These are phyloP conservation scores for Citrus sp. DNA, from an alignment of 345 rosid genomes.

Conservation along the genomic window DNA sequence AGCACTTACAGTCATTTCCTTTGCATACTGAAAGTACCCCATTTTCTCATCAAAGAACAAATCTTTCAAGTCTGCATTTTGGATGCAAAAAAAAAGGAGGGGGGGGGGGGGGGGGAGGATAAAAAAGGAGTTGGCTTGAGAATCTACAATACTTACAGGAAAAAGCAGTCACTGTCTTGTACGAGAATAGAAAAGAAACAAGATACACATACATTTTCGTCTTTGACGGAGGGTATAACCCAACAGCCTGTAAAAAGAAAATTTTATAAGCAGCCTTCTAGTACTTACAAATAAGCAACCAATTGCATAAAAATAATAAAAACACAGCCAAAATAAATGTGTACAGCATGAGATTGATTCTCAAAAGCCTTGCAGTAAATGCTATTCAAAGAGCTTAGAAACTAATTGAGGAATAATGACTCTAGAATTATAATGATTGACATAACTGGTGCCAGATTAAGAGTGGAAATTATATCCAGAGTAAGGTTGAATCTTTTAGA, in stretches of 20 bases:
- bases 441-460: not conserved
- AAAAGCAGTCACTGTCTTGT: not conserved
- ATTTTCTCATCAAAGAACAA: conserved; percentile 55
- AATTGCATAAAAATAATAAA: not conserved
- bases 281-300: not conserved
- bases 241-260: conserved; percentile 54
- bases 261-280: not conserved
- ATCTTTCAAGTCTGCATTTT: conserved; percentile 53
- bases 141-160: not conserved
- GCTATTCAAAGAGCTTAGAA: not conserved
- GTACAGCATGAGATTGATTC: not conserved
- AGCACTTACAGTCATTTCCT: conserved; percentile 62
- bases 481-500: not conserved
- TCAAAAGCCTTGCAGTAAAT: not conserved
- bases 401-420: not conserved
- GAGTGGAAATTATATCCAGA: not conserved
- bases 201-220: conserved; percentile 44
- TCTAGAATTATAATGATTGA: not conserved
- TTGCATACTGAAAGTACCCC: conserved; percentile 66
- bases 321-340: not conserved
- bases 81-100: not conserved
- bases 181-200: conserved; percentile 1
- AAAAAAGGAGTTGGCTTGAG: not conserved
- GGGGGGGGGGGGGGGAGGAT: not conserved
- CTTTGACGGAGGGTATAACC: conserved; percentile 60